Evolutionary conservation across 106 monocot species (phyloP).

Genomic region (Phalaenopsis aphrodite): DNA sequence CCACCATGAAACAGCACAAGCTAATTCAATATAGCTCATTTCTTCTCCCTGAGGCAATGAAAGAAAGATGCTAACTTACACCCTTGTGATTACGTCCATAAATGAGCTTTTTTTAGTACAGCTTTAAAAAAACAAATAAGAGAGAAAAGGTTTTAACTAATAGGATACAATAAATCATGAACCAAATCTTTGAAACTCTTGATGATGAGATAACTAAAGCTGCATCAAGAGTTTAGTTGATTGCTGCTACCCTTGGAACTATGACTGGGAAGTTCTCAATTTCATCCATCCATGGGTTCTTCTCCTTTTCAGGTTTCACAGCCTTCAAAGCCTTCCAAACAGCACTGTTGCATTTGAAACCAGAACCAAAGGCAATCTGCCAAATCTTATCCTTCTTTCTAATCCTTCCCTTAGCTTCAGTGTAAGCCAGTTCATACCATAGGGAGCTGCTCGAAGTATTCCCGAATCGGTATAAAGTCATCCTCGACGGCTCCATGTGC

Average conservation of each 20-base stretch:
- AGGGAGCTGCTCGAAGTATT: constrained; percentile 22
- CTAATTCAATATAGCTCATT: too few species aligned
- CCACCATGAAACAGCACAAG: too few species aligned
- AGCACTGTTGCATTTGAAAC: constrained; percentile 16
- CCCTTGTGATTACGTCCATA: background rate
- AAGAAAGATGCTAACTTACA: background rate
- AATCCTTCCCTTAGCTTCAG: constrained; percentile 14
- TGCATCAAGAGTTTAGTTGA: constrained; percentile 4
- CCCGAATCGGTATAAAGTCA: constrained; percentile 17
- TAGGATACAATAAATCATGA: background rate
- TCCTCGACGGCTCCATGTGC: constrained; percentile 21
- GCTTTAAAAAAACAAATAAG: background rate
- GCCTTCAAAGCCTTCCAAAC: constrained; percentile 17
- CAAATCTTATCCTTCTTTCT: constrained; percentile 13
- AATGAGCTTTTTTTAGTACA: background rate
- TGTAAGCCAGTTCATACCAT: constrained; percentile 17
- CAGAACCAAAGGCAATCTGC: constrained; percentile 19
- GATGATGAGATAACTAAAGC: background rate
- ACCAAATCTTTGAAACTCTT: too few species aligned
- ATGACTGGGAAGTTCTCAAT: constrained; percentile 12
- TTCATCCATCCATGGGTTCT: constrained; percentile 17
- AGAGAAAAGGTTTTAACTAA: background rate
- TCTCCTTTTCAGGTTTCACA: constrained; percentile 11
- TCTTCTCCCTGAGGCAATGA: background rate
- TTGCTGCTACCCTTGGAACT: constrained; percentile 14